Conservation (phyloP, 139 green algal species). For the Ettlia oleoabundans region DNA sequence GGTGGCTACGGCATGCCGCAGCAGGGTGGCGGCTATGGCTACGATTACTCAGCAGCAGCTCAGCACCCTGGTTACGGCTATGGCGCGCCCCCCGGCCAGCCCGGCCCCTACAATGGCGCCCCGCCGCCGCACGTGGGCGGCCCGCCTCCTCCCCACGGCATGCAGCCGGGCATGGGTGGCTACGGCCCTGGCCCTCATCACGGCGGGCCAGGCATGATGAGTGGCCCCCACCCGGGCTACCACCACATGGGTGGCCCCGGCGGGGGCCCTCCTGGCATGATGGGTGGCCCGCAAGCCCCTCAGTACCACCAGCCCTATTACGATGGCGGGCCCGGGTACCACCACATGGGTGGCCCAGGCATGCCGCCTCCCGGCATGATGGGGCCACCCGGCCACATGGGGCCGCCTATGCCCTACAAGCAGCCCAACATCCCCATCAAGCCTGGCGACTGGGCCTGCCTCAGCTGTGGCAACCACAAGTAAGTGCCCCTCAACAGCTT, state of each 20-base stretch:
- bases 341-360: background rate
- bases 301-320: background rate
- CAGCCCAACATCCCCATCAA: slow-evolving; percentile 37
- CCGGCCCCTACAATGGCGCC: background rate
- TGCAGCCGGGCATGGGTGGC: background rate
- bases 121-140: background rate
- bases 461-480: slow-evolving; percentile 83
- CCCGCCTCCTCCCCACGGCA: background rate
- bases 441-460: slow-evolving; percentile 81
- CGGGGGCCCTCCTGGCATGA: background rate
- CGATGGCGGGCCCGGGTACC: background rate
- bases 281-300: background rate
- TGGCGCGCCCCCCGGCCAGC: background rate
- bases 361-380: background rate
- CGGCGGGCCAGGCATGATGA: background rate
- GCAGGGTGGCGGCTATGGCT: background rate
- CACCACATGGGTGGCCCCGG: slow-evolving; percentile 33
- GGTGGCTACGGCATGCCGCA: background rate
- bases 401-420: background rate
- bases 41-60: background rate
- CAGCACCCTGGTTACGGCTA: background rate
- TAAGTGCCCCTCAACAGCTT: too few relatives aligned
- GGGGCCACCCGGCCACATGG: slow-evolving; percentile 3
- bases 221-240: background rate
- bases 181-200: background rate